Conservation (phyloP, 1,284 basidiomycete species). For the Sphaerobolus stellatus region DNA sequence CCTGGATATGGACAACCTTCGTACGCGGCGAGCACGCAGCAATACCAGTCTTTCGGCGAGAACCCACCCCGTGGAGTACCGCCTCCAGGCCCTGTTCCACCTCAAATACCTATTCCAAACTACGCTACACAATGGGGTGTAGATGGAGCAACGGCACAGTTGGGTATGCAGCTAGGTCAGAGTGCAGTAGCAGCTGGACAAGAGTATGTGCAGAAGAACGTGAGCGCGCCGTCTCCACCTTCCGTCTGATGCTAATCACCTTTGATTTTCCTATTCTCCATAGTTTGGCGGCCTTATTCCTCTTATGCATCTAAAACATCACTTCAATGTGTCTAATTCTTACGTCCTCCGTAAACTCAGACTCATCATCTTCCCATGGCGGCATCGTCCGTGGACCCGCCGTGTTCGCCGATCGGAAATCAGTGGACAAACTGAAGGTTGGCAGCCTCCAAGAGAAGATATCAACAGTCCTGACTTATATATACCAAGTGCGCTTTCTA, state of each 20-base stretch:
- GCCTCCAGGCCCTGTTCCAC: conserved; percentile 13
- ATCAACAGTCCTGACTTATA: conserved; percentile 96
- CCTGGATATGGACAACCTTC: conserved; percentile 25
- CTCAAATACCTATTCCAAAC: conserved; percentile 8
- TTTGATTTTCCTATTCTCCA: conserved; percentile 5
- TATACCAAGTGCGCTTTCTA: conserved; percentile 76
- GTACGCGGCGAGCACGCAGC: conserved; percentile 2
- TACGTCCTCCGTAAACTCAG: conserved; percentile 93
- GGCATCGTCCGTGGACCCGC: conserved; percentile 81
- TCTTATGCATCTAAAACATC: conserved; percentile 79
- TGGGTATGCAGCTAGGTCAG: conserved; percentile 94
- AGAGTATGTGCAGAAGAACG: conserved; percentile 94
- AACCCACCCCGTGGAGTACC: conserved; percentile 11
- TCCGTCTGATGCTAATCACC: conserved; percentile 1
- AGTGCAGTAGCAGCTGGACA: conserved; percentile 92
- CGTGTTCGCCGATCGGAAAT: conserved; percentile 57
- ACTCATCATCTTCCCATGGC: conserved; percentile 95
- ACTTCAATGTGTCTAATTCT: conserved; percentile 95
- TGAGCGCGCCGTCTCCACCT: conserved; percentile 39
- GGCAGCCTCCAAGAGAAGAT: conserved; percentile 88
- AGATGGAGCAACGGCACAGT: conserved; percentile 92
- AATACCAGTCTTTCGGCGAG: conserved; percentile 13
- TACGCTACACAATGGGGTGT: conserved; percentile 79
- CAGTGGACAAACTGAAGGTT: conserved; percentile 71
- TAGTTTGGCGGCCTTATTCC: conserved; percentile 83